Evolutionary conservation across 805 yeast species (phyloP).

Genomic region (Tetrapisispora arboricola): DNA sequence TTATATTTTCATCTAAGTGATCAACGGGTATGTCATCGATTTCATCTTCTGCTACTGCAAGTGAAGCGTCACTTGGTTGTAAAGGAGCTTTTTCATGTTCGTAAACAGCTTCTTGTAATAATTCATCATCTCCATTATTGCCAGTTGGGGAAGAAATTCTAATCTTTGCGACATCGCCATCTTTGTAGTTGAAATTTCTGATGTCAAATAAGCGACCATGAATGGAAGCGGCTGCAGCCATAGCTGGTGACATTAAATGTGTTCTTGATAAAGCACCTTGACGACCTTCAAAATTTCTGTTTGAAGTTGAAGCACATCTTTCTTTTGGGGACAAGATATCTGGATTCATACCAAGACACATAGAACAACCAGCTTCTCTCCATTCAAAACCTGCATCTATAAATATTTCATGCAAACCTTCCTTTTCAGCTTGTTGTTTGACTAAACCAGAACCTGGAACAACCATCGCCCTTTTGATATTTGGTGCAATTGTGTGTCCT

Average conservation of each 20-base stretch:
- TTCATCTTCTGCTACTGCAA: constrained; percentile 44
- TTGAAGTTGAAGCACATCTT: constrained; percentile 97
- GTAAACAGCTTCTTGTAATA: constrained; percentile 58
- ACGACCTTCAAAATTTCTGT: constrained; percentile 98
- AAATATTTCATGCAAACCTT: constrained; percentile 88
- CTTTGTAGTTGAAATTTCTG: constrained; percentile 62
- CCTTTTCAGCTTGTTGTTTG: constrained; percentile 85
- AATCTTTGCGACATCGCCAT: constrained; percentile 51
- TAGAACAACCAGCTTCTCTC: constrained; percentile 99
- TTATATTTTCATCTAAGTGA: neutral
- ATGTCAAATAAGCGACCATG: constrained; percentile 85
- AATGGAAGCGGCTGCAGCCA: constrained; percentile 99
- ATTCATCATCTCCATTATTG: constrained; percentile 36
- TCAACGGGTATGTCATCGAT: constrained; percentile 52
- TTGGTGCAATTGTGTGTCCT: constrained; percentile 78
- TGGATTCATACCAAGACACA: constrained; percentile 99
- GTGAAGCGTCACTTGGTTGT: constrained; percentile 34
- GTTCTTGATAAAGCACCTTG: constrained; percentile 96
- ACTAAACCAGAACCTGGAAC: constrained; percentile 98
- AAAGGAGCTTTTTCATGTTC: constrained; percentile 44
- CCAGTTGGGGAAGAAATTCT: constrained; percentile 18
- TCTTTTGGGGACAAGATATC: constrained; percentile 91
- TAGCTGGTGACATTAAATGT: constrained; percentile 96
- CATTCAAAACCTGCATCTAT: constrained; percentile 91
- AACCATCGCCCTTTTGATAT: constrained; percentile 72